Evolutionary conservation across 2,329 filamentous ascomycete species (phyloP).

Genomic region (Colletotrichum chrysophilum): DNA sequence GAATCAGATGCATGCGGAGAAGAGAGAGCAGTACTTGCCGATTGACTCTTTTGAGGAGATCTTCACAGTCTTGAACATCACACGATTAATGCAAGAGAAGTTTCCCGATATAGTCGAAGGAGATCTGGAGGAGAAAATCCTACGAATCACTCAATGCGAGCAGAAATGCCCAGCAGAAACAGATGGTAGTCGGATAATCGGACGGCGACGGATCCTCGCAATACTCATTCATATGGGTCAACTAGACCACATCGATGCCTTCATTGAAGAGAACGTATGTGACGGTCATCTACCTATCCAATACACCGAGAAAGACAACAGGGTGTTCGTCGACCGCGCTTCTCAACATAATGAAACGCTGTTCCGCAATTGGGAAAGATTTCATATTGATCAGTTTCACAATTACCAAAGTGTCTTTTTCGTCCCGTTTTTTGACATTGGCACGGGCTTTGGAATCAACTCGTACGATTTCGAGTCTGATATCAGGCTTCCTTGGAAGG

Average conservation of each 20-base stretch:
- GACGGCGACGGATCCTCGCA: not conserved
- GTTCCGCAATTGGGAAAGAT: not conserved
- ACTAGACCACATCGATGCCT: not conserved
- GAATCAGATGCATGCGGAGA: not conserved
- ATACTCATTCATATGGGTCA: conserved; percentile 2
- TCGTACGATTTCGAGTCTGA: not conserved
- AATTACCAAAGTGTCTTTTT: not conserved
- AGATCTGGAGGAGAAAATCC: not conserved
- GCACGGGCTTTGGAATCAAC: not conserved
- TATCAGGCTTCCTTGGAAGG: not conserved
- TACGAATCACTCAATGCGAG: not conserved
- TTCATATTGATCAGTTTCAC: conserved; percentile 5
- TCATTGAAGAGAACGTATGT: not conserved
- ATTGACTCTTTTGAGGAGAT: not conserved
- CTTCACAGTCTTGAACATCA: not conserved
- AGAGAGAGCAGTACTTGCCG: not conserved
- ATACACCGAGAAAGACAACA: not conserved
- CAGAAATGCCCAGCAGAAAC: not conserved
- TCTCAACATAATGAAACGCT: not conserved
- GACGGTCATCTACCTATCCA: not conserved
- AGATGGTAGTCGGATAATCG: not conserved
- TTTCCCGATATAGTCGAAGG: not conserved
- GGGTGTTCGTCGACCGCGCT: not conserved
- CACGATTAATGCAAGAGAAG: not conserved
- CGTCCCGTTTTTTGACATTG: not conserved